Evolutionary conservation across 1,284 basidiomycete genomes (phyloP).

Genomic region (Phenoliferia sp.): DNA sequence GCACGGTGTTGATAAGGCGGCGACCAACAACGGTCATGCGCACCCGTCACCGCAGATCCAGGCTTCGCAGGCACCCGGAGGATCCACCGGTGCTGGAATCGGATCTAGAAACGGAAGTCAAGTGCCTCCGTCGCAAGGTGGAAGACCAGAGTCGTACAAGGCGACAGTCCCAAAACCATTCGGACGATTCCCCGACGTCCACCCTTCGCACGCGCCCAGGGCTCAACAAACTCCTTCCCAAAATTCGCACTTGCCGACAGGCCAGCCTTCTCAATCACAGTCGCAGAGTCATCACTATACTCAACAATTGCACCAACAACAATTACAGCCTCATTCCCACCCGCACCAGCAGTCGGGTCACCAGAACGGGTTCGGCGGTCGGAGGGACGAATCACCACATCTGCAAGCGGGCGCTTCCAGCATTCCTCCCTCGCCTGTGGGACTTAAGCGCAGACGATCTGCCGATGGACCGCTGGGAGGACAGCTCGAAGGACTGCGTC

Average conservation of each 20-base stretch:
- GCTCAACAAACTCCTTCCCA: no score
- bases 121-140: no score
- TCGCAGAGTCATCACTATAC: neutral
- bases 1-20: neutral
- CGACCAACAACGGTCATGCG: slow-evolving; percentile 1
- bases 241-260: neutral
- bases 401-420: neutral
- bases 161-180: neutral
- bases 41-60: neutral
- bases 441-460: slow-evolving; percentile 7
- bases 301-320: neutral
- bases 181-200: neutral
- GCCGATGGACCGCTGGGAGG: neutral
- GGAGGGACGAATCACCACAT: neutral
- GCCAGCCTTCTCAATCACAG: neutral
- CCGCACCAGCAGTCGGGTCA: neutral
- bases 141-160: neutral
- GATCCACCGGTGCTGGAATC: neutral
- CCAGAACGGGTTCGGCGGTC: neutral
- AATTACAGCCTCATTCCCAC: neutral
- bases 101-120: neutral
- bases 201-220: neutral
- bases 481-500: neutral
- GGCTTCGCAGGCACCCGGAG: neutral
- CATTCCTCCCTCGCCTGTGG: neutral